Evolutionary conservation across 2,329 filamentous ascomycete species (phyloP).

Genomic region (Monosporascus sp.): DNA sequence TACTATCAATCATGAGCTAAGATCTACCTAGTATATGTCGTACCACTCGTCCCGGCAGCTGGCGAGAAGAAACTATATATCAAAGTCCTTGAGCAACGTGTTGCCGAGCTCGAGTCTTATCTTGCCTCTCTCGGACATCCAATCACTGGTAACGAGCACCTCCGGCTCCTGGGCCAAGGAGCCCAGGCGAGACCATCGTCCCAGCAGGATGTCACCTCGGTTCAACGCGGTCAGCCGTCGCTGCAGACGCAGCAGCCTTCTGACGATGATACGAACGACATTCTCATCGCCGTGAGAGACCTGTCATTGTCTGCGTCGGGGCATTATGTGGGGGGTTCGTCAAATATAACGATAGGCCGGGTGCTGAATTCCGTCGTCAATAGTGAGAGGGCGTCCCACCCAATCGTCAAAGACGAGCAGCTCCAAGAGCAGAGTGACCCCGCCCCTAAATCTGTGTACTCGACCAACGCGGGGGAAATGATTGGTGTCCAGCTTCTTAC

Average conservation of each 20-base stretch:
- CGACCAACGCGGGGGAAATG: constrained; percentile 15
- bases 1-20: constrained; percentile 1
- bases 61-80: constrained; percentile 27
- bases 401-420: constrained; percentile 11
- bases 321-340: constrained; percentile 25
- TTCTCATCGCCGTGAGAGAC: constrained; percentile 23
- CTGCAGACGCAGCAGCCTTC: constrained; percentile 11
- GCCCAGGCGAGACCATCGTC: constrained; percentile 9
- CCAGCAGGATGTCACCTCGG: constrained; percentile 6
- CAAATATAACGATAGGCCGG: constrained; percentile 27
- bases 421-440: constrained; percentile 18
- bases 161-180: constrained; percentile 12
- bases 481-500: constrained; percentile 22
- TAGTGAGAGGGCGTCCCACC: constrained; percentile 15
- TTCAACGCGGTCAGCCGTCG: constrained; percentile 3
- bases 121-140: constrained; percentile 21
- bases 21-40: constrained; percentile 20
- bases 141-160: constrained; percentile 14
- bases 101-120: constrained; percentile 22
- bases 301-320: constrained; percentile 25
- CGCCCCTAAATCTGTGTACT: constrained; percentile 25
- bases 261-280: constrained; percentile 24
- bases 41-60: constrained; percentile 25
- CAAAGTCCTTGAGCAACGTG: constrained; percentile 23
- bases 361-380: constrained; percentile 26